Evolutionary conservation across 2,329 filamentous ascomycete species (phyloP).

Genomic region (Calonectria honghensis): DNA sequence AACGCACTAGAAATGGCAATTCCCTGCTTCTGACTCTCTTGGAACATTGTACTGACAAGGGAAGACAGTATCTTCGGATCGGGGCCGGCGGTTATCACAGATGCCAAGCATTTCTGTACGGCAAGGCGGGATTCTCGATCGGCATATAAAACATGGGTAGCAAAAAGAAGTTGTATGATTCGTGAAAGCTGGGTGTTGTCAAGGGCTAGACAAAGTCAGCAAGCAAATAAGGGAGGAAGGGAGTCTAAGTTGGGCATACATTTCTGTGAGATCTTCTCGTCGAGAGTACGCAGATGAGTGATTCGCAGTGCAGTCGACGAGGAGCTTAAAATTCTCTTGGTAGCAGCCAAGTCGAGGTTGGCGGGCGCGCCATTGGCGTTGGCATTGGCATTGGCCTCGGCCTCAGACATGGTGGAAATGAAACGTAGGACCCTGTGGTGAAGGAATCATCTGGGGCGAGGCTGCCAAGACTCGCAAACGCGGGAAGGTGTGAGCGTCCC

Average conservation of each 20-base stretch:
- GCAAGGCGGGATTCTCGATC: slow-evolving; percentile 90
- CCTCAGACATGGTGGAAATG: slow-evolving; percentile 61
- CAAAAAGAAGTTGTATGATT: slow-evolving; percentile 85
- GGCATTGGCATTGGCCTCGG: slow-evolving; percentile 67
- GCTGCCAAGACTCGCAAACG: slow-evolving; percentile 54
- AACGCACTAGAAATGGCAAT: slow-evolving; percentile 89
- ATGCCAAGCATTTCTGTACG: slow-evolving; percentile 85
- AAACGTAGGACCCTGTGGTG: slow-evolving; percentile 47
- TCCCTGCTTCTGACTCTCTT: slow-evolving; percentile 84
- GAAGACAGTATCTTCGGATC: slow-evolving; percentile 75
- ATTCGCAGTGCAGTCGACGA: slow-evolving; percentile 77
- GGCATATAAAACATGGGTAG: slow-evolving; percentile 89
- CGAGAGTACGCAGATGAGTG: slow-evolving; percentile 71
- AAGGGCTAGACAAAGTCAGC: slow-evolving; percentile 63
- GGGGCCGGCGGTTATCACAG: slow-evolving; percentile 76
- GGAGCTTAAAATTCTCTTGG: slow-evolving; percentile 72
- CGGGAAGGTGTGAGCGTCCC: slow-evolving; percentile 34
- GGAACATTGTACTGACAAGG: slow-evolving; percentile 80
- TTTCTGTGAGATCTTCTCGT: slow-evolving; percentile 74
- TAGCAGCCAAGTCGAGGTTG: slow-evolving; percentile 70
- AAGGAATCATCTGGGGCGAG: slow-evolving; percentile 61
- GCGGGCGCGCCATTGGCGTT: slow-evolving; percentile 65
- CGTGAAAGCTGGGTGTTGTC: slow-evolving; percentile 69
- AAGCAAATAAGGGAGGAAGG: slow-evolving; percentile 18
- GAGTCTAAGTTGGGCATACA: slow-evolving; percentile 63